These are phyloP conservation scores for Neopestalotiopsis sp. DNA, from an alignment of 2,329 filamentous ascomycete genomes.

Conservation along the genomic window DNA sequence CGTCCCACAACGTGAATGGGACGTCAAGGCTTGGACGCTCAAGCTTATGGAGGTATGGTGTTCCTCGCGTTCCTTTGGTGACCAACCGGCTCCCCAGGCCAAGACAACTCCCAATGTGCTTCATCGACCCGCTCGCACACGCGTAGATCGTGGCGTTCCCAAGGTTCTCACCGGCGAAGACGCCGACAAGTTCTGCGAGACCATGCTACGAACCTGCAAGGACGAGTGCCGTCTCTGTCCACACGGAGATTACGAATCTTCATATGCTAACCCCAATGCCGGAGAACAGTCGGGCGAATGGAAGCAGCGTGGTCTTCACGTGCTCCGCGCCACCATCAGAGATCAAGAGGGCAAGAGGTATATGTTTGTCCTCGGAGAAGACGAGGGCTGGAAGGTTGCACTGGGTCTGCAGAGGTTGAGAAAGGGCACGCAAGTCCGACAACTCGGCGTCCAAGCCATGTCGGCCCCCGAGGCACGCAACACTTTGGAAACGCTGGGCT, in stretches of 20 bases:
- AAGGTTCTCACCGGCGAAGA: slow-evolving; percentile 66
- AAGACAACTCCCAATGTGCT: slow-evolving; percentile 45
- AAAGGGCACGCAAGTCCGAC: slow-evolving; percentile 64
- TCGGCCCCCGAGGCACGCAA: slow-evolving; percentile 57
- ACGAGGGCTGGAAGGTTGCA: slow-evolving; percentile 72
- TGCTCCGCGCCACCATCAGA: slow-evolving; percentile 67
- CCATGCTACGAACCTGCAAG: slow-evolving; percentile 69
- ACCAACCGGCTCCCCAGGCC: slow-evolving; percentile 44
- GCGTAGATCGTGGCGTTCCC: slow-evolving; percentile 53
- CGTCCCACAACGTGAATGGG: slow-evolving; percentile 96
- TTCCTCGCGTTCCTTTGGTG: slow-evolving; percentile 64
- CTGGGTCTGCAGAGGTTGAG: slow-evolving; percentile 65
- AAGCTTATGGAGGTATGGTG: slow-evolving; percentile 91
- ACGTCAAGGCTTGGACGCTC: slow-evolving; percentile 97
- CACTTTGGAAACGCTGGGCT: slow-evolving; percentile 65
- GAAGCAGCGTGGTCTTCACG: slow-evolving; percentile 62
- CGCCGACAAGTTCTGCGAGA: slow-evolving; percentile 62
- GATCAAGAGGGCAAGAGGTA: slow-evolving; percentile 72
- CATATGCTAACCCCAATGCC: slow-evolving; percentile 47
- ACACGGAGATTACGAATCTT: slow-evolving; percentile 47
- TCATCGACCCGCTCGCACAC: slow-evolving; percentile 50
- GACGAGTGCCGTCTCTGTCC: slow-evolving; percentile 64
- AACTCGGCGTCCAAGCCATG: slow-evolving; percentile 64
- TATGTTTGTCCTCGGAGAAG: slow-evolving; percentile 67
- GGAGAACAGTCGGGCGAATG: slow-evolving; percentile 57